Evolutionary conservation across 345 rosid genomes (phyloP).

Genomic region (Kernera saxatilis): DNA sequence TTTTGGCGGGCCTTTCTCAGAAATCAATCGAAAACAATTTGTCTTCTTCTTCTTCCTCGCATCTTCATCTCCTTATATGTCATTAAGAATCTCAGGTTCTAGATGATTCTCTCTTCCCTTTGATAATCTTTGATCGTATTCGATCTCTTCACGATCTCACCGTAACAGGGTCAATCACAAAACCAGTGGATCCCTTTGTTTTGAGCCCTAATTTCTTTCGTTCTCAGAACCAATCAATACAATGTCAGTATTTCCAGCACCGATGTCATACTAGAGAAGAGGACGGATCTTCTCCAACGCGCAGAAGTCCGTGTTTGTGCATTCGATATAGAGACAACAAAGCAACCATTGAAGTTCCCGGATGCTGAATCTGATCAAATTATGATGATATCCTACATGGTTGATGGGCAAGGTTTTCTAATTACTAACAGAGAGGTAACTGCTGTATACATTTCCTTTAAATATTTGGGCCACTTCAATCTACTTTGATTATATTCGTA

Average conservation of each 20-base stretch:
- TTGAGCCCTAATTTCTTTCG: too few relatives aligned
- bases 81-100: too few relatives aligned
- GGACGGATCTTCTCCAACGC: constrained; percentile 86
- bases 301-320: constrained; percentile 97
- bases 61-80: too few relatives aligned
- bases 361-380: constrained; percentile 80
- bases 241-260: constrained; percentile 72
- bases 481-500: constrained; percentile 11
- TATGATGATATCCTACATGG: constrained; percentile 99
- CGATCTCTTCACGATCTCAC: too few relatives aligned
- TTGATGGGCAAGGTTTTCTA: constrained; percentile 89
- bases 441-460: background rate
- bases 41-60: too few relatives aligned
- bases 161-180: too few relatives aligned
- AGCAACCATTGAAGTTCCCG: constrained; percentile 90
- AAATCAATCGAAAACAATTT: too few relatives aligned
- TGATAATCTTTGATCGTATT: too few relatives aligned
- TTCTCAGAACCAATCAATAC: too few relatives aligned
- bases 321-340: constrained; percentile 92
- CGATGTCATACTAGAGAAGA: constrained; percentile 59
- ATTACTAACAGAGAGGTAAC: constrained; percentile 92
- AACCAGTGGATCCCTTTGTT: too few relatives aligned
- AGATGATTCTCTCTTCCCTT: too few relatives aligned
- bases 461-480: background rate
- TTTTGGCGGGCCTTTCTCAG: too few relatives aligned